These are phyloP conservation scores for Tuber aestivum DNA, from an alignment of 495 filamentous ascomycete genomes.

Conservation along the genomic window DNA sequence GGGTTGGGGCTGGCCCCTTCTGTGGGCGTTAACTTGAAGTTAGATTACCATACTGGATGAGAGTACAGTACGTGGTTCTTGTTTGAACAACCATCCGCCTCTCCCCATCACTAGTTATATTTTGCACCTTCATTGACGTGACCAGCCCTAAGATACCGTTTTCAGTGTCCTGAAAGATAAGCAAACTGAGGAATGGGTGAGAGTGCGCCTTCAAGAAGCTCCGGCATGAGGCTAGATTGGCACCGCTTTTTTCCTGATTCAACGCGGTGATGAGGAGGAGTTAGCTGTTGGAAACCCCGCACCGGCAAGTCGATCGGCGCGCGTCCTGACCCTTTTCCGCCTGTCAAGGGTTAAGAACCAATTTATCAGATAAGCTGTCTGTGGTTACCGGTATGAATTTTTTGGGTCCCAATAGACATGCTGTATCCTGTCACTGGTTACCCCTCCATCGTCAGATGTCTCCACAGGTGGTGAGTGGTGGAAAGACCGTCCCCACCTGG, in stretches of 20 bases:
- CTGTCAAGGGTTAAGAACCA: background rate
- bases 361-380: constrained; percentile 1
- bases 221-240: background rate
- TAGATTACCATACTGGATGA: background rate
- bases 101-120: background rate
- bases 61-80: background rate
- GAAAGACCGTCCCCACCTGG: background rate
- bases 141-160: background rate
- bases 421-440: background rate
- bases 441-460: background rate
- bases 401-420: background rate
- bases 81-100: background rate
- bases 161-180: background rate
- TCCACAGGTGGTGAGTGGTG: background rate
- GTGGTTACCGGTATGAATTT: background rate
- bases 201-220: background rate
- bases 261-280: background rate
- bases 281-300: background rate
- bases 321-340: background rate
- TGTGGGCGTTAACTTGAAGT: background rate
- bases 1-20: background rate
- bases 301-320: background rate
- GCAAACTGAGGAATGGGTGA: background rate
- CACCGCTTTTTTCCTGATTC: background rate
- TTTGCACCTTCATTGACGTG: background rate